phyloP scores from a whole-genome alignment of 352 stramenopile species.

The Thalassiosira ordinaria region DNA sequence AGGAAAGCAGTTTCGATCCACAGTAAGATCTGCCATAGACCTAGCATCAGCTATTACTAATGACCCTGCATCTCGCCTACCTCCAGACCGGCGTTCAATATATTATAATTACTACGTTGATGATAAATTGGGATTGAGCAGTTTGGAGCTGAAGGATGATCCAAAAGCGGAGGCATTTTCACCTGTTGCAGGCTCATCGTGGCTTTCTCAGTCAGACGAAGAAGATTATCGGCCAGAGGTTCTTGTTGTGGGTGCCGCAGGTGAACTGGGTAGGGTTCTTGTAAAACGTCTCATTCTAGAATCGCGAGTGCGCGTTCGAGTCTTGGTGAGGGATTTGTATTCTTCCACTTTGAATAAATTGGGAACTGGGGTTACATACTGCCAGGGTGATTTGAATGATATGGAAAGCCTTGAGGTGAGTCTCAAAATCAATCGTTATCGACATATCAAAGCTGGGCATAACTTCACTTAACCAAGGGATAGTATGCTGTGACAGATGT shows the following conservation, averaged over 20 bases:
- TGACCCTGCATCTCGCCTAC: constrained; percentile 32
- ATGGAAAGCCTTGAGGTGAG: constrained; percentile 84
- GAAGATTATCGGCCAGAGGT: constrained; percentile 77
- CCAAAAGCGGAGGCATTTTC: neutral
- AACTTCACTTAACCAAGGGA: too few relatives aligned
- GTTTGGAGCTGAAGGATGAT: constrained; percentile 27
- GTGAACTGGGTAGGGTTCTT: constrained; percentile 66
- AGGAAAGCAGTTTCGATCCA: constrained; percentile 69
- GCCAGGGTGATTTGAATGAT: constrained; percentile 78
- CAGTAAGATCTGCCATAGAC: constrained; percentile 60
- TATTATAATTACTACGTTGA: constrained; percentile 80
- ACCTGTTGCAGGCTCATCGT: neutral
- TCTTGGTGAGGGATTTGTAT: constrained; percentile 83
- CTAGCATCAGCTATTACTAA: constrained; percentile 50
- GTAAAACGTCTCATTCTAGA: constrained; percentile 75
- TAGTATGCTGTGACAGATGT: constrained; percentile 86
- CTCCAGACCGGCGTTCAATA: constrained; percentile 58
- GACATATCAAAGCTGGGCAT: too few relatives aligned
- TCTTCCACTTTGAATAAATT: constrained; percentile 77
- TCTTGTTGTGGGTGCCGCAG: constrained; percentile 75
- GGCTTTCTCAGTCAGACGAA: constrained; percentile 17
- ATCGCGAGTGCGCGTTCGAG: constrained; percentile 72
- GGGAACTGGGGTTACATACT: constrained; percentile 81
- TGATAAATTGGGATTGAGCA: constrained; percentile 67
- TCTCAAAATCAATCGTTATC: too few relatives aligned